These are phyloP conservation scores for Kodamaea alishanica DNA, from an alignment of 1,139 yeast genomes.

Conservation along the genomic window DNA sequence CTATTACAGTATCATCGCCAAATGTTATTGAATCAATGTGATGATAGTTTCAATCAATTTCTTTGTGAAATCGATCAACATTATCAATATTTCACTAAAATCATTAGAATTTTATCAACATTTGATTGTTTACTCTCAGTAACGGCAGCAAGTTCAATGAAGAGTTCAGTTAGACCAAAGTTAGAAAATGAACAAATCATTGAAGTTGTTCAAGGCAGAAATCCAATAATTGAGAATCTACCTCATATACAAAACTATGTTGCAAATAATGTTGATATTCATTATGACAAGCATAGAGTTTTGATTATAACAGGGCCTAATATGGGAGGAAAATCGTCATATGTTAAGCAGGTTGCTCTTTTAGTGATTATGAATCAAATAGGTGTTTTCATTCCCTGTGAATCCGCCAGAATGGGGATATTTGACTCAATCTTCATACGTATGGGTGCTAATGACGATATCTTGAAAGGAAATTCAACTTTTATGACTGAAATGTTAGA, in stretches of 20 bases:
- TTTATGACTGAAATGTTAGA: conserved; percentile 74
- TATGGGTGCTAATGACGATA: conserved; percentile 76
- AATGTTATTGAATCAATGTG: conserved; percentile 49
- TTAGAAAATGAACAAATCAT: conserved; percentile 52
- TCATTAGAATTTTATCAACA: conserved; percentile 52
- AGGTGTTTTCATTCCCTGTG: conserved; percentile 45
- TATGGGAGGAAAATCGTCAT: conserved; percentile 78
- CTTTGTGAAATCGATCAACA: conserved; percentile 40
- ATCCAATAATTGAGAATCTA: conserved; percentile 72
- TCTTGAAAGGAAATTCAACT: conserved; percentile 66
- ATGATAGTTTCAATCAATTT: conserved; percentile 55
- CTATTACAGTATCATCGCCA: conserved; percentile 62
- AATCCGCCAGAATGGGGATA: conserved; percentile 49
- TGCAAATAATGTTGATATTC: conserved; percentile 62
- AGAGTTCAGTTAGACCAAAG: conserved; percentile 49
- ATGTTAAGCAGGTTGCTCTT: conserved; percentile 61
- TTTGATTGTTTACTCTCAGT: conserved; percentile 78
- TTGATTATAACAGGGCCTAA: conserved; percentile 71
- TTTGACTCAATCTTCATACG: conserved; percentile 55
- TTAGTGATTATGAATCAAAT: conserved; percentile 51
- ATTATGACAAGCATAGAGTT: conserved; percentile 38
- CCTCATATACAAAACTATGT: conserved; percentile 48
- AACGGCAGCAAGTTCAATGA: conserved; percentile 53
- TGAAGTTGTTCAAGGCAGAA: conserved; percentile 57
- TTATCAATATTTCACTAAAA: conserved; percentile 47